phyloP scores from a whole-genome alignment of 169 alveolate species.

The Plasmodium adleri region DNA sequence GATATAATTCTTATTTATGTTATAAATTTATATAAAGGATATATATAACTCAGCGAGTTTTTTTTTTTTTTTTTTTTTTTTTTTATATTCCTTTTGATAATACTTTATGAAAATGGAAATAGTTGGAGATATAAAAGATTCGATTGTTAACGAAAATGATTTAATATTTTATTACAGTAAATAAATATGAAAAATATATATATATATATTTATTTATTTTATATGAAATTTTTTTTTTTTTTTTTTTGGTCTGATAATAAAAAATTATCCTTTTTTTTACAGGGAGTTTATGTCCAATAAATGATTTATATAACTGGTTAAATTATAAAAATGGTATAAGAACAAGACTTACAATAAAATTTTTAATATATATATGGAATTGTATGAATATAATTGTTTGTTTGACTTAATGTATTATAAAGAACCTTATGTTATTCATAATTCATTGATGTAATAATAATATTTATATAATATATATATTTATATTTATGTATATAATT shows the following conservation, averaged over 20 bases:
- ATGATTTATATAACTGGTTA: slow-evolving; percentile 61
- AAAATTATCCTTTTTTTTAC: not conserved
- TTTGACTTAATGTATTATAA: too few relatives aligned
- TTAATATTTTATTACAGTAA: slow-evolving; percentile 61
- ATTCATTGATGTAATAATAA: not conserved
- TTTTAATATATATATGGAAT: too few relatives aligned
- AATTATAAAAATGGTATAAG: slow-evolving; percentile 59
- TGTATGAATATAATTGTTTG: too few relatives aligned
- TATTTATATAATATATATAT: not conserved
- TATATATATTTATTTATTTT: not conserved
- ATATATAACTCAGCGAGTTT: not conserved
- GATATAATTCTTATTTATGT: too few relatives aligned
- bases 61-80: slow-evolving; percentile 3
- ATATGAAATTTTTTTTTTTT: not conserved
- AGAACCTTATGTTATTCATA: too few relatives aligned
- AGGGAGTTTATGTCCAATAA: slow-evolving; percentile 72
- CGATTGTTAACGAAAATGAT: slow-evolving; percentile 67
- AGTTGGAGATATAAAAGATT: slow-evolving; percentile 52
- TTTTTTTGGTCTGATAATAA: slow-evolving; percentile 1
- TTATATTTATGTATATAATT: too few relatives aligned
- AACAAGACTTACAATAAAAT: too few relatives aligned
- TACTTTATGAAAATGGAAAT: slow-evolving; percentile 40
- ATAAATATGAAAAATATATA: slow-evolving; percentile 16
- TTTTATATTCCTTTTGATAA: not conserved
- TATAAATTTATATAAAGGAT: too few relatives aligned